Evolutionary conservation across 202 grass and related monocot species (phyloP), one percentile per base, ranked within the genome.

Genomic region (Bolboschoenoplectus hybrid): DNA sequence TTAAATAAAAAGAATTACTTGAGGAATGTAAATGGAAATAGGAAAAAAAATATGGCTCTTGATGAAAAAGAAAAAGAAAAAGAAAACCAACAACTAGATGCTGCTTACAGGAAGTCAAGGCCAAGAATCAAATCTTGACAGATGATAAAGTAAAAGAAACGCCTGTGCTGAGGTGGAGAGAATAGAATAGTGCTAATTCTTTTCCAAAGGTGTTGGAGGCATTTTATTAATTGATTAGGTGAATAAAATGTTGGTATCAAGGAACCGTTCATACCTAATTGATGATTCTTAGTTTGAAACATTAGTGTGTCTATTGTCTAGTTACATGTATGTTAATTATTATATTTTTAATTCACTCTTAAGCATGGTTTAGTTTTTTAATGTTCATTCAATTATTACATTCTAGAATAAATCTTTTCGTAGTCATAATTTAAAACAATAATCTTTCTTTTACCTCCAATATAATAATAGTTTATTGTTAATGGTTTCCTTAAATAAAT

Each of bases 191-290:
- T 79, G 6, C 7, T 40, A n/a, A 60, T 58, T 79, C 52, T 60
- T 78, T 78, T 79, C 75, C 75, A 79, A 79, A 79, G 75, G 51
- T 58, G n/a, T 40, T 79, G 75, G 75, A 79, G 75, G 60, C 9
- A 79, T 58, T 41, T 26, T 79, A 56, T 79, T 79, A 16, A 41
- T 58, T 79, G 14, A 40, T 79, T 79, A 2, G 46, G 34, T 79
- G 14, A 39, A 40, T 79, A 40, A 17, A 57, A 78, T 6, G 8
- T 49, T 49, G 69, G 69, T 26, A 49, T 49, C 17, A 73, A 73
- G 44, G n/a, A 73, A 47, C 43, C 7, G n/a, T 71, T 71, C 38
- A 45, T 43, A 19, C 67, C 16, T 71, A 2, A 17, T 46, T 13
- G 44, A 17, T 67, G 10, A 49, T 7, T 11, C 7, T 52, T 52